Conservation (phyloP, 768 basidiomycete genomes). For the Russula emetica region DNA sequence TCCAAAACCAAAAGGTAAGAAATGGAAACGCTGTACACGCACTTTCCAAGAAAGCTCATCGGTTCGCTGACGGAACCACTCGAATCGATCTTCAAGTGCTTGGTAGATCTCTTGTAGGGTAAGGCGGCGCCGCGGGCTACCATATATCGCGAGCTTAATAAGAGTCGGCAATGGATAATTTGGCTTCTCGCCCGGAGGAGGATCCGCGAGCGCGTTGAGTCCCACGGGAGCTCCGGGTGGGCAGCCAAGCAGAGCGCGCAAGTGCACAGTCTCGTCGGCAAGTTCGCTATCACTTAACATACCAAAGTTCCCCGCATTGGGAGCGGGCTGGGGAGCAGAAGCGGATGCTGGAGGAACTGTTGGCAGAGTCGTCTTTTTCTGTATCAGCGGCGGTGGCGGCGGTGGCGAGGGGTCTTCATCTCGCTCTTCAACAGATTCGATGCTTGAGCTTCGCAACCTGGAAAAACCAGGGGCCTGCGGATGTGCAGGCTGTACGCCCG, state of each 20-base stretch:
- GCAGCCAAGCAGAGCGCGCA: slow-evolving; percentile 25
- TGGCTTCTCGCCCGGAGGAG: slow-evolving; percentile 37
- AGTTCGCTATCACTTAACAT: slow-evolving; percentile 20
- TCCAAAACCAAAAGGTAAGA: background rate
- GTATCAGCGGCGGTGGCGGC: background rate
- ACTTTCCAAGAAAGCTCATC: slow-evolving; percentile 60
- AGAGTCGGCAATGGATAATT: slow-evolving; percentile 45
- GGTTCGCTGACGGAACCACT: slow-evolving; percentile 46
- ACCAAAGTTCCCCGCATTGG: background rate
- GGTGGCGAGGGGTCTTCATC: background rate
- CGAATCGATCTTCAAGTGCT: slow-evolving; percentile 51
- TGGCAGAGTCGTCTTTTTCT: background rate
- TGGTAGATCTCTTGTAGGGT: slow-evolving; percentile 62
- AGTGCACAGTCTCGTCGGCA: slow-evolving; percentile 22
- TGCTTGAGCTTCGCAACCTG: slow-evolving; percentile 1
- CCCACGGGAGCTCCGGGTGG: slow-evolving; percentile 29
- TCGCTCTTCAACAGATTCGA: slow-evolving; percentile 7
- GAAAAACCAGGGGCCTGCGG: background rate
- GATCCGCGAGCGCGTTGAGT: slow-evolving; percentile 36
- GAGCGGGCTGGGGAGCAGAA: background rate
- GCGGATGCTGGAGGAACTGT: background rate
- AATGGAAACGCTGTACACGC: slow-evolving; percentile 7
- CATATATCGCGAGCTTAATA: slow-evolving; percentile 62
- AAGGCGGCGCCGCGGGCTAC: slow-evolving; percentile 49
- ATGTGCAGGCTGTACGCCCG: background rate